Percentiles rank a stretch among this genome's conserved stretches.
Evolutionary conservation across 352 stramenopile species (phyloP).

Genomic region (Phytopythium delawarense): DNA sequence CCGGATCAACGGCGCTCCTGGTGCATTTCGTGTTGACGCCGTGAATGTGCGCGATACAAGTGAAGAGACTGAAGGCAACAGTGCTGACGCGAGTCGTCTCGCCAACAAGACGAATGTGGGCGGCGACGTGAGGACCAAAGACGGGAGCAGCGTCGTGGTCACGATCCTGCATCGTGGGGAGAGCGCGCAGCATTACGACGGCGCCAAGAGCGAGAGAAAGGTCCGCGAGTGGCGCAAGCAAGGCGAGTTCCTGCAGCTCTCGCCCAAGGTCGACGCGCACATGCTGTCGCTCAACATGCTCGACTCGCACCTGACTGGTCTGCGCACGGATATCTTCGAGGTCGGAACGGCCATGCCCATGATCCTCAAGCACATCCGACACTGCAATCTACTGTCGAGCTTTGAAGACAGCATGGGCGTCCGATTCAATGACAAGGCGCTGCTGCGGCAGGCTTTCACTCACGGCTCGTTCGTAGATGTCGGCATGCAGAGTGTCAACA

Average conservation of each 20-base stretch:
- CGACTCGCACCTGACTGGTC: conserved; percentile 67
- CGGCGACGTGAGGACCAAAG: conserved; percentile 23
- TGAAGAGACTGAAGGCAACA: neutral
- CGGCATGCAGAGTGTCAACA: conserved; percentile 85
- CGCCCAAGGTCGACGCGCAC: conserved; percentile 46
- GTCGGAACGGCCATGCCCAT: conserved; percentile 82
- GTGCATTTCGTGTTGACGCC: conserved; percentile 59
- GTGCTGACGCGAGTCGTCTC: neutral
- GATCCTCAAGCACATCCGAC: conserved; percentile 78
- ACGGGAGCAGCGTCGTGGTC: conserved; percentile 20
- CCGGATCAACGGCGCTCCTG: conserved; percentile 57
- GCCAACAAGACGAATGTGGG: conserved; percentile 1
- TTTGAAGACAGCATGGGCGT: conserved; percentile 66
- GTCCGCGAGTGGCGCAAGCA: conserved; percentile 62
- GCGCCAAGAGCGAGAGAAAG: conserved; percentile 54
- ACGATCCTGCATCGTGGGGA: conserved; percentile 45
- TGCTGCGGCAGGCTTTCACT: conserved; percentile 82
- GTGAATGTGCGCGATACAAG: conserved; percentile 27
- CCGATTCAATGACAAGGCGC: conserved; percentile 64
- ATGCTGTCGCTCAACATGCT: conserved; percentile 34
- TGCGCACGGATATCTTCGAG: conserved; percentile 80
- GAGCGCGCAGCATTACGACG: conserved; percentile 61
- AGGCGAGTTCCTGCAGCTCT: conserved; percentile 59
- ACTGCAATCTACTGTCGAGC: conserved; percentile 61
- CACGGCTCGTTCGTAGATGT: conserved; percentile 81